Percentiles rank a stretch among this genome's conserved stretches.
phyloP scores from a whole-genome alignment of 345 rosid species.

The Psidium friedrichsthalianum region DNA sequence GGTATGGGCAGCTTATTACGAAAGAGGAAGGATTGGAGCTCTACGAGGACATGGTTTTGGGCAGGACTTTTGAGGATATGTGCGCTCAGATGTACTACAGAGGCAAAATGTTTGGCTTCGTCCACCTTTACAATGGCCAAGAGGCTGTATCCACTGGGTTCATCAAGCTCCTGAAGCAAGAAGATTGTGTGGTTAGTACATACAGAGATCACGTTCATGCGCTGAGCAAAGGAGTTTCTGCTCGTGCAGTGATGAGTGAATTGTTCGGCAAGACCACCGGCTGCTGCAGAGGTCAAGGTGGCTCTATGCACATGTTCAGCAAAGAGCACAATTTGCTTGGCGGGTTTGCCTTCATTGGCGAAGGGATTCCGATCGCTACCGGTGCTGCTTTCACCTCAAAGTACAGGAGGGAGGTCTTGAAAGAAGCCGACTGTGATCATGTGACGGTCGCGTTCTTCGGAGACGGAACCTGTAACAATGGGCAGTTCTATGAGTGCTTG shows the following conservation, averaged over 20 bases:
- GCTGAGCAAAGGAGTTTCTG: conserved; percentile 43
- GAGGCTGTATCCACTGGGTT: conserved; percentile 56
- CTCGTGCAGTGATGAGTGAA: conserved; percentile 57
- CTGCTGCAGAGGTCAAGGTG: conserved; percentile 51
- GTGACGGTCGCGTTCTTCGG: conserved; percentile 47
- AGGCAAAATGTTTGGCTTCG: conserved; percentile 57
- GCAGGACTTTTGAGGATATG: conserved; percentile 54
- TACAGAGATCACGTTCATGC: conserved; percentile 53
- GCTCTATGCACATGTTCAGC: conserved; percentile 58
- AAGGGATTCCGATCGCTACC: conserved; percentile 51
- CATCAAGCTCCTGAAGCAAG: conserved; percentile 34
- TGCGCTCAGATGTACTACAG: conserved; percentile 60
- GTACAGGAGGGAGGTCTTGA: conserved; percentile 40
- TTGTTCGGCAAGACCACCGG: conserved; percentile 53
- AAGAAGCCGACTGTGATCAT: conserved; percentile 27
- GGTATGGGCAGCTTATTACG: conserved; percentile 27
- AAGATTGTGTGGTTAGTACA: conserved; percentile 35
- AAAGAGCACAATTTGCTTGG: conserved; percentile 48
- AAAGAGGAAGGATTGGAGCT: conserved; percentile 42
- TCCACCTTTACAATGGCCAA: conserved; percentile 54
- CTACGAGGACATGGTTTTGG: conserved; percentile 46
- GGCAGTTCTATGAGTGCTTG: conserved; percentile 58
- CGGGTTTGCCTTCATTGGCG: conserved; percentile 55
- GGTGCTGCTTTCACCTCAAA: conserved; percentile 49
- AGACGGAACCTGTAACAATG: conserved; percentile 51